Evolutionary conservation across 2,329 filamentous ascomycete genomes (phyloP), one percentile per base, ranked within the genome.

Genomic region (Fusarium sp.): DNA sequence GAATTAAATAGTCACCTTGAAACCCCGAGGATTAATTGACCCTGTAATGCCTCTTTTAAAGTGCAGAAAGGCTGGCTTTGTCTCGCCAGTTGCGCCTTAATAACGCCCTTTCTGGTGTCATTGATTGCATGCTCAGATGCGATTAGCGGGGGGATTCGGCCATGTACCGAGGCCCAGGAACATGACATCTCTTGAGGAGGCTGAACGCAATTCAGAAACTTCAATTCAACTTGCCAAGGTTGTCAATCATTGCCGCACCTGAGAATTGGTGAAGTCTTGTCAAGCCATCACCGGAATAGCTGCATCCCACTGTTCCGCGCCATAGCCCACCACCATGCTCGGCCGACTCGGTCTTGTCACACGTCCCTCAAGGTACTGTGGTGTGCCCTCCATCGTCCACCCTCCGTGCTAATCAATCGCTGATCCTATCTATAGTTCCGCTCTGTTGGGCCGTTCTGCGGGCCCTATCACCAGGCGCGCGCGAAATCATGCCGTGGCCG

Each of bases 111-210:
- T 69, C 44, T 57, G 64, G 48, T 65, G 66, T 65, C 65, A 51
- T 54, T 16, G 51, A 41, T 44, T 60, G 23, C 52, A 62, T 18
- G 46, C 65, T 62, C 47, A 63, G 47, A 71, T 67, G 60, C 68
- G 60, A 65, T 60, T 67, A 68, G 62, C 68, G 70, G 71, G 66
- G 66, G 48, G 62, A 56, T 37, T 59, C 63, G 65, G 63, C 53
- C 55, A 56, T 55, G 36, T 72, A 47, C 68, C 68, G 68, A 71
- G 60, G 65, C 15, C 50, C 47, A 16, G 43, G 41, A 23, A 23
- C 23, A 23, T 23, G 23, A 23, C 23, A 23, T 23, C 12, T 34
- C 31, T 40, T 8, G 41, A 23, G n/a, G 23, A 51, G 16, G 8
- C 30, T 23, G 34, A 53, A 30, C 16, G 31, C 30, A 40, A 41